Base-by-base conservation (phyloP, 352 stramenopile genomes). In the Labyrinthula sp. region DNA sequence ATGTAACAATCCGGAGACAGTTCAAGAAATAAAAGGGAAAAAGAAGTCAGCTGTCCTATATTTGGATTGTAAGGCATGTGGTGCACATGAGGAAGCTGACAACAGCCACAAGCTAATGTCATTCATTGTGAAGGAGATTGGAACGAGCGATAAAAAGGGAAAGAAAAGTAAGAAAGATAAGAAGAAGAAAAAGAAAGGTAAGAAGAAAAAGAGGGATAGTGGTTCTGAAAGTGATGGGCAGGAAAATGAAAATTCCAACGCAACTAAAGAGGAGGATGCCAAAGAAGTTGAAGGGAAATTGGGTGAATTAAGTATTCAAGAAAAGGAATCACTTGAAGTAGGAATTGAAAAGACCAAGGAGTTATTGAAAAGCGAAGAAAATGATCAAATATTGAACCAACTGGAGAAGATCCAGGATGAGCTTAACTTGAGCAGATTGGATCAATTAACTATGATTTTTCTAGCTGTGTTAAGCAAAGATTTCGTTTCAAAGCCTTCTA, bases 11-110 rank as follows among this genome's bases (percentile, higher is more conserved):
- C 90, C 90, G 0, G 90, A 99, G 68, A 95, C 87, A 7, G 83
- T 94, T 48, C 95, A 96, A 72, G 94, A 94, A 63, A 94, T 97
- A 60, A 97, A 97, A 71, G 75, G 74, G 30, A 77, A 73, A 33
- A 59, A 59, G 22, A 58, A 58, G 43, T 49, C 23, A 5, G 48
- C 25, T 30, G 66, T 78, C 29, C 93, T 99, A 59, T 93, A 72
- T 59, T 87, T 97, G 69, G 93, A 94, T 59, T 99, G 90, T 65
- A 78, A 84, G 48, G 88, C 87, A 7, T 99, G 90, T 69, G 89
- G 89, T 30, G 77, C 74, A 4, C 41, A 31, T 30, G 38, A 30
- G 23, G 38, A 56, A 10, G 41, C 38, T 10, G 48, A 57, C 37
- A 56, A 47, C 46, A 38, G 9, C 24, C 84, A 97, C 68, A 95